A percentile compares a stretch with the other conserved stretches of the same genome.
Evolutionary conservation across 1,284 basidiomycete genomes (phyloP).

Genomic region (Moesziomyces parantarcticus): DNA sequence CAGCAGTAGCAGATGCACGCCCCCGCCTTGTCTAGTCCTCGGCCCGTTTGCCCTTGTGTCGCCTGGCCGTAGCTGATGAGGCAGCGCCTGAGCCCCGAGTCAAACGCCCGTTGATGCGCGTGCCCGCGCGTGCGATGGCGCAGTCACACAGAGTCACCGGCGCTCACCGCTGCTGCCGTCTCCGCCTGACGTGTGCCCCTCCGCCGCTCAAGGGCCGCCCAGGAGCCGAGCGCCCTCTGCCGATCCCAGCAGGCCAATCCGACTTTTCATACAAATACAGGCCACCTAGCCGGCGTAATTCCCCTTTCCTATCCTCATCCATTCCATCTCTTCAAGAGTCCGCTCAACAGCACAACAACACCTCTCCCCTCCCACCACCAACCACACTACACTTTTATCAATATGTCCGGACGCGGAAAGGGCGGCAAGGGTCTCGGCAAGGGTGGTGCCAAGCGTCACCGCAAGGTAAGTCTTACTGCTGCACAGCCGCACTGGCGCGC

Average conservation of each 20-base stretch:
- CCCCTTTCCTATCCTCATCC: slow-evolving; percentile 33
- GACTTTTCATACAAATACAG: slow-evolving; percentile 52
- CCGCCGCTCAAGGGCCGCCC: background rate
- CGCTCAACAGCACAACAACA: slow-evolving; percentile 18
- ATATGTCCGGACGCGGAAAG: slow-evolving; percentile 67
- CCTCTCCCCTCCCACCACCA: slow-evolving; percentile 21
- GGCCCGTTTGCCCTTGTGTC: too few species aligned
- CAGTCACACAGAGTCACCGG: too few species aligned
- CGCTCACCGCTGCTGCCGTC: too few species aligned
- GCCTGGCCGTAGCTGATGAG: too few species aligned
- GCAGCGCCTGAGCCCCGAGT: too few species aligned
- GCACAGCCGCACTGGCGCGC: background rate
- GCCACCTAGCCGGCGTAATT: slow-evolving; percentile 32
- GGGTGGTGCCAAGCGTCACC: slow-evolving; percentile 68
- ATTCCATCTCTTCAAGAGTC: slow-evolving; percentile 43
- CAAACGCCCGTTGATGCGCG: too few species aligned
- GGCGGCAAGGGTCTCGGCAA: slow-evolving; percentile 69
- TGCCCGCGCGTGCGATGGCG: too few species aligned
- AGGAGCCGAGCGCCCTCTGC: slow-evolving; percentile 16
- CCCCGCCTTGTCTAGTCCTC: too few species aligned
- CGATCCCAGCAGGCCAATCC: slow-evolving; percentile 32
- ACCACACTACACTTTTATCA: slow-evolving; percentile 39
- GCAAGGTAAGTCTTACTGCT: slow-evolving; percentile 64
- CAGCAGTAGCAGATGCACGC: too few species aligned
- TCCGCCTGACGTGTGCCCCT: background rate